Evolutionary conservation across 805 yeast species (phyloP).

Genomic region (Clavispora vitiphila): DNA sequence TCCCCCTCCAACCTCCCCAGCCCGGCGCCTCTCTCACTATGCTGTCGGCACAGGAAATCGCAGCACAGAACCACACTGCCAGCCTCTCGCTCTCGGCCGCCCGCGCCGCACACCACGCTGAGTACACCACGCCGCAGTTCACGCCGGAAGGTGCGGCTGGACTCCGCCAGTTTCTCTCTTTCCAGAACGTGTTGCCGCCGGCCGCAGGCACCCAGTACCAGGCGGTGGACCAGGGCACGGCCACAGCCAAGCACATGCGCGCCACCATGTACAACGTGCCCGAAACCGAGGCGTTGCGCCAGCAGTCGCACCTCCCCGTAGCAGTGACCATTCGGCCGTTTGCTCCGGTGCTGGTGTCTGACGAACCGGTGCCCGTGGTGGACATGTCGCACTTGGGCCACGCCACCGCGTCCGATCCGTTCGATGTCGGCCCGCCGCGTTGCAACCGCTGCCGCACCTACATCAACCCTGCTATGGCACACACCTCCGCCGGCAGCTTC

Average conservation of each 20-base stretch:
- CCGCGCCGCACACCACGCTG: conserved; percentile 10
- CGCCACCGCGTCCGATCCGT: conserved; percentile 16
- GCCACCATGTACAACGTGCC: conserved; percentile 83
- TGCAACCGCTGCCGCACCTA: conserved; percentile 91
- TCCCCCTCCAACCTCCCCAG: not conserved
- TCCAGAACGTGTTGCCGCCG: conserved; percentile 80
- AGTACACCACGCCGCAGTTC: conserved; percentile 12
- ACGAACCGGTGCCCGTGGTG: conserved; percentile 62
- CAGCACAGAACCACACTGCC: conserved; percentile 3
- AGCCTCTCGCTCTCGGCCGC: conserved; percentile 11
- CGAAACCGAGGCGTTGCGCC: conserved; percentile 60
- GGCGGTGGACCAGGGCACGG: conserved; percentile 76
- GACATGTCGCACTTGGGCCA: conserved; percentile 47
- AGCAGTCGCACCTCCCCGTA: conserved; percentile 70
- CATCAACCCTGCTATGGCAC: conserved; percentile 77
- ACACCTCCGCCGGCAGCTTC: conserved; percentile 56
- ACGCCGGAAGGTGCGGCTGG: too few species aligned
- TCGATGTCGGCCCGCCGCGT: conserved; percentile 67
- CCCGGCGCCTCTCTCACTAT: conserved; percentile 4
- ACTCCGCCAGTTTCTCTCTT: conserved; percentile 55
- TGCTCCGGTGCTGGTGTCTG: conserved; percentile 50
- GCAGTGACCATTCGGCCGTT: conserved; percentile 83
- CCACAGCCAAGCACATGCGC: conserved; percentile 75
- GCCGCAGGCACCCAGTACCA: conserved; percentile 66
- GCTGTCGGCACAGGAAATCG: conserved; percentile 8